A percentile compares a stretch with the other conserved stretches of the same genome.
Conservation (phyloP, 495 filamentous ascomycete genomes). For the Cercophora samala region DNA sequence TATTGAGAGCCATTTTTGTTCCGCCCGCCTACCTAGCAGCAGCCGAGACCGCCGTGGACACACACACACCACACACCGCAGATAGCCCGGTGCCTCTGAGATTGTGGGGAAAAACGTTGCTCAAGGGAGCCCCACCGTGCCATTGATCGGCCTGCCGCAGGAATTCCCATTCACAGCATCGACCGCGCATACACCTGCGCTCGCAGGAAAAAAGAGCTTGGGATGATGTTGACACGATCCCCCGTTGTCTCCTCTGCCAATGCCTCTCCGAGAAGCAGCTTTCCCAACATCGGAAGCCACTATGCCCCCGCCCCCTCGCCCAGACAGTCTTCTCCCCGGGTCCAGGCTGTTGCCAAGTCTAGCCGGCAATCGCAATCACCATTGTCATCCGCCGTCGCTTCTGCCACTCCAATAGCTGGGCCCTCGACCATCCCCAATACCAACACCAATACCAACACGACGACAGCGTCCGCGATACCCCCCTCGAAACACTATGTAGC, state of each 20-base stretch:
- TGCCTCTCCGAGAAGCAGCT: constrained; percentile 43
- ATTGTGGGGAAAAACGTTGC: constrained; percentile 3
- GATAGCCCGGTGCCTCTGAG: not conserved
- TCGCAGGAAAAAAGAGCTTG: constrained; percentile 31
- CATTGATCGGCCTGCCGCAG: constrained; percentile 18
- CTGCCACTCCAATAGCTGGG: constrained; percentile 32
- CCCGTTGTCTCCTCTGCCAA: constrained; percentile 42
- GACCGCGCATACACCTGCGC: constrained; percentile 25
- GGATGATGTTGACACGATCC: constrained; percentile 52
- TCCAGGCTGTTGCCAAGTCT: constrained; percentile 42
- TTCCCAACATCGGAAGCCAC: constrained; percentile 35
- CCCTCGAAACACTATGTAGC: constrained; percentile 46
- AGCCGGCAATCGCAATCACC: constrained; percentile 36
- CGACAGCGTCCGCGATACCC: constrained; percentile 14
- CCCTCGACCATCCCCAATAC: constrained; percentile 21
- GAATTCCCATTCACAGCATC: constrained; percentile 13
- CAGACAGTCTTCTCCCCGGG: constrained; percentile 43
- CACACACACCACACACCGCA: not conserved
- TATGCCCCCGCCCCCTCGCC: constrained; percentile 45
- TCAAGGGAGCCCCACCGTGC: constrained; percentile 21
- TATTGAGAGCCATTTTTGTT: not conserved
- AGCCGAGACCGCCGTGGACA: constrained; percentile 2
- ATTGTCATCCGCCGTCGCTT: constrained; percentile 29
- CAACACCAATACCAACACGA: not conserved
- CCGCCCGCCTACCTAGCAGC: not conserved